phyloP scores from a whole-genome alignment of 2,329 filamentous ascomycete genomes.

The Sclerotinia subarctica region DNA sequence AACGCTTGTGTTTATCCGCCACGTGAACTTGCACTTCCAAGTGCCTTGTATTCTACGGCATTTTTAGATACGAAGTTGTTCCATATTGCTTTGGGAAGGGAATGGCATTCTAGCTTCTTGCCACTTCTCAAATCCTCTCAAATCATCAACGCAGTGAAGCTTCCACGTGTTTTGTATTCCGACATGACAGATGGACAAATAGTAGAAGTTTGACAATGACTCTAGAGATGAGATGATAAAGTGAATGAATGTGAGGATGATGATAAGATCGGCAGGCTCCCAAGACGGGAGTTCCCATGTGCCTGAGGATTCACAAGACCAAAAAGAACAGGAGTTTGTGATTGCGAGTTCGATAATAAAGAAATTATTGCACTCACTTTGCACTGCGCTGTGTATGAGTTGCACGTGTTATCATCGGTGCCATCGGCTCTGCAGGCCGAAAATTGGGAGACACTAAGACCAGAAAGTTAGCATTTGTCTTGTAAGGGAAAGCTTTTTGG shows the following conservation, averaged over 20 bases:
- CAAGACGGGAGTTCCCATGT: not conserved
- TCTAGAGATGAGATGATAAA: not conserved
- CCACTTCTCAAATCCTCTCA: not conserved
- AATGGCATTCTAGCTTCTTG: not conserved
- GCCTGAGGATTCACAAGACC: not conserved
- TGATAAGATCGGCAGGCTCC: too few species aligned
- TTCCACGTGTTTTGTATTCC: not conserved
- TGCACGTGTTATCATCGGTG: constrained; percentile 22
- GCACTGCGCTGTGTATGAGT: constrained; percentile 24
- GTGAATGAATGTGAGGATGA: too few species aligned
- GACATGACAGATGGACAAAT: not conserved
- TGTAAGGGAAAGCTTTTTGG: too few species aligned
- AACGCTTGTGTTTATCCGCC: not conserved
- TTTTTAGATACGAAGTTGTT: not conserved
- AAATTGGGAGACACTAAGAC: constrained; percentile 15
- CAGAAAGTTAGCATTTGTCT: not conserved
- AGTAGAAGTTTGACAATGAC: not conserved
- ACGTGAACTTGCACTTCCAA: not conserved
- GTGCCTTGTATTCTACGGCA: not conserved
- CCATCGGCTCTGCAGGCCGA: constrained; percentile 19
- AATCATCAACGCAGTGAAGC: not conserved
- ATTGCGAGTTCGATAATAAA: not conserved
- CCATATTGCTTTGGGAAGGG: not conserved
- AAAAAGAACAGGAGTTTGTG: not conserved
- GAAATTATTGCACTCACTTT: constrained; percentile 5